Conservation (phyloP, 306 rosid genomes). For the Lathyrus tuberosus region DNA sequence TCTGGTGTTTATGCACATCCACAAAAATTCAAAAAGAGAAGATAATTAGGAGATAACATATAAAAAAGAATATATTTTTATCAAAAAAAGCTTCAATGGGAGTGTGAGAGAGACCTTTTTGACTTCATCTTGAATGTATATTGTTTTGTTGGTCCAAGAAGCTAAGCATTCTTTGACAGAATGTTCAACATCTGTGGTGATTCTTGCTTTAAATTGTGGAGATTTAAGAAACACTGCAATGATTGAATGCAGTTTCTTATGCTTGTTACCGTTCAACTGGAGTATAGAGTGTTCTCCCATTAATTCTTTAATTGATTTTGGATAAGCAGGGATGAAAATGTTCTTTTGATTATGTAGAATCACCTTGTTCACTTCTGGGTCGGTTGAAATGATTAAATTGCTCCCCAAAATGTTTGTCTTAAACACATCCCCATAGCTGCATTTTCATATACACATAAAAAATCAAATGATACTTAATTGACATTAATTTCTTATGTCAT, state of each 20-base stretch:
- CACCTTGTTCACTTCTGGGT: conserved; percentile 79
- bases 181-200: conserved; percentile 60
- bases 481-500: too few relatives aligned
- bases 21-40: not conserved
- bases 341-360: conserved; percentile 75
- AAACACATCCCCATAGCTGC: conserved; percentile 87
- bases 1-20: conserved; percentile 42
- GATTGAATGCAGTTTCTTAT: conserved; percentile 69
- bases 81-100: too few relatives aligned
- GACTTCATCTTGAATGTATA: conserved; percentile 73
- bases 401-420: conserved; percentile 80
- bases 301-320: conserved; percentile 79
- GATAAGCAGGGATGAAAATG: conserved; percentile 83
- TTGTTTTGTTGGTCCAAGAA: conserved; percentile 53
- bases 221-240: conserved; percentile 70
- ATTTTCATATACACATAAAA: not conserved
- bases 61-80: not conserved
- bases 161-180: conserved; percentile 61
- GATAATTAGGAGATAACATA: not conserved
- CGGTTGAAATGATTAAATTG: conserved; percentile 79
- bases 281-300: conserved; percentile 79
- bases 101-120: conserved; percentile 54
- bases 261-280: conserved; percentile 63
- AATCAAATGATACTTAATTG: too few relatives aligned
- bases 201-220: conserved; percentile 66